Conservation (phyloP, 2,329 filamentous ascomycete genomes). For the Huntiella bhutanensis region DNA sequence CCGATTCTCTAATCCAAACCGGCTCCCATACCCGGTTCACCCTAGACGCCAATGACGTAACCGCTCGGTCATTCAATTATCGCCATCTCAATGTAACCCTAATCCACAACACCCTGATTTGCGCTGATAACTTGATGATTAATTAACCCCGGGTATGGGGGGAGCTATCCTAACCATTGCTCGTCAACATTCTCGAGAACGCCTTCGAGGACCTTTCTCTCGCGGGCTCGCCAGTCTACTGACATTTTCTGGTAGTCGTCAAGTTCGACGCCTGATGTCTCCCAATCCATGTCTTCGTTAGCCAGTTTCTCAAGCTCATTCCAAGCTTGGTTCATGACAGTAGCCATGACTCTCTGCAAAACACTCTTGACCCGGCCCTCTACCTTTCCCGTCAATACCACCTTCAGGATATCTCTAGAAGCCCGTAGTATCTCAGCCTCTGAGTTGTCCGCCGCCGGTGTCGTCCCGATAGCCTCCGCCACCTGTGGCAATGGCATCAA, state of each 20-base stretch:
- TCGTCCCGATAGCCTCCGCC: constrained; percentile 12
- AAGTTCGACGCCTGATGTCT: constrained; percentile 20
- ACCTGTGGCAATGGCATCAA: constrained; percentile 13
- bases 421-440: not conserved
- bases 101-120: no score
- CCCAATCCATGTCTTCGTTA: constrained; percentile 26
- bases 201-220: constrained; percentile 27
- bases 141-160: no score
- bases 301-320: constrained; percentile 26
- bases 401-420: constrained; percentile 3
- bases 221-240: constrained; percentile 29
- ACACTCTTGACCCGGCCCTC: constrained; percentile 15
- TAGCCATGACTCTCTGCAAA: constrained; percentile 20
- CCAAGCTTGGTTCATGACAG: constrained; percentile 26
- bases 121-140: no score
- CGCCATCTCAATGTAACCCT: no score
- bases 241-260: constrained; percentile 30
- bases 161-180: not conserved
- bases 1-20: no score
- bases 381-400: constrained; percentile 12
- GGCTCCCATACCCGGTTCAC: no score
- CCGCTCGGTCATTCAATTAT: no score
- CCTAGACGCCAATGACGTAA: no score
- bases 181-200: constrained; percentile 22
- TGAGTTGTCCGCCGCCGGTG: constrained; percentile 3